phyloP scores from a whole-genome alignment of 148 eudicot genomes.

The Vaccinium macrocarpon region DNA sequence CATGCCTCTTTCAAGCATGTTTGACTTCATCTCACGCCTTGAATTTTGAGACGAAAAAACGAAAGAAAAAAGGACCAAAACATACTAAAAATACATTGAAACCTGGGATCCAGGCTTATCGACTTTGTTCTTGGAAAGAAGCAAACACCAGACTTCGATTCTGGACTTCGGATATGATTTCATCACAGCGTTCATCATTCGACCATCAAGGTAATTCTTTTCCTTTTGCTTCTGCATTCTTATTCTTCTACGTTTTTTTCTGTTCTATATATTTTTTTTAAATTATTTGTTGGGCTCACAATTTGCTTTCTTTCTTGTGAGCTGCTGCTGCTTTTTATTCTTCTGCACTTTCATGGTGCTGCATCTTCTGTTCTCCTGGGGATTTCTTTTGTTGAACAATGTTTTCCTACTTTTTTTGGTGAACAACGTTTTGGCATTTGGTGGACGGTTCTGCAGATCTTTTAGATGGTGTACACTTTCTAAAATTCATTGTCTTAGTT shows the following conservation, averaged over 20 bases:
- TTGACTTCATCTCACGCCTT: background rate
- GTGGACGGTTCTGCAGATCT: background rate
- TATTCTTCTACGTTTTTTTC: no score
- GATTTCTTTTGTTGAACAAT: no score
- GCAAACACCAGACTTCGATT: background rate
- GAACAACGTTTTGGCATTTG: background rate
- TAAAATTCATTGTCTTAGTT: background rate
- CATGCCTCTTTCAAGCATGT: background rate
- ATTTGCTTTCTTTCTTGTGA: no score
- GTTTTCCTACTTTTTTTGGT: background rate
- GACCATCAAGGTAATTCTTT: background rate
- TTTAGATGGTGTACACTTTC: background rate
- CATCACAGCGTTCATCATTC: background rate
- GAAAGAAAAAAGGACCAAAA: no score
- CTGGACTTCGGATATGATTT: background rate
- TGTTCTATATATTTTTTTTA: no score
- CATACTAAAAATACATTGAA: no score
- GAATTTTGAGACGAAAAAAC: background rate
- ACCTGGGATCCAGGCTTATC: background rate
- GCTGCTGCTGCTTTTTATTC: no score
- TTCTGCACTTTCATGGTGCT: background rate
- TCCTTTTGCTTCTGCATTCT: no score
- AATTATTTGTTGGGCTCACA: no score
- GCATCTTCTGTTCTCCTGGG: background rate
- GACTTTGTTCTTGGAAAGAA: background rate